Evolutionary conservation across 2,329 filamentous ascomycete genomes (phyloP).

Genomic region (Penicillium sp.): DNA sequence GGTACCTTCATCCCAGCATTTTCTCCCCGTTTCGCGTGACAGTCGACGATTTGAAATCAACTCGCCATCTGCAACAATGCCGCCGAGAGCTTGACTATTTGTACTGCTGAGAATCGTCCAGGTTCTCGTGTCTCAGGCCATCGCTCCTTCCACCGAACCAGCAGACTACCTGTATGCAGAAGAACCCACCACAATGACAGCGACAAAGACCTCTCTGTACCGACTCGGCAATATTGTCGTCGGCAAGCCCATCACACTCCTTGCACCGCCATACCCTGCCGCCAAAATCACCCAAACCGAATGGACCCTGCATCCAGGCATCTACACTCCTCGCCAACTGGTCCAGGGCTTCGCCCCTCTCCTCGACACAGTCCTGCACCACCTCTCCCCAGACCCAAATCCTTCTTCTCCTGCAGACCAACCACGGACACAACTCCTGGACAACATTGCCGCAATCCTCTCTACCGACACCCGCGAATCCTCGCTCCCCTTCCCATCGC

Average conservation of each 20-base stretch:
- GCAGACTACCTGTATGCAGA: no score
- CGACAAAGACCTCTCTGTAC: neutral
- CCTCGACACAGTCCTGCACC: conserved; percentile 25
- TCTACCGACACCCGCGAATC: conserved; percentile 25
- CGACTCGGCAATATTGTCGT: neutral
- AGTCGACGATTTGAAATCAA: neutral
- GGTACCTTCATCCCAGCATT: neutral
- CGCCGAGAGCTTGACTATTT: neutral
- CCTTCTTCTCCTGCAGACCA: neutral
- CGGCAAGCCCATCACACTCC: neutral
- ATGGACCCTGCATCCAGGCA: conserved; percentile 23
- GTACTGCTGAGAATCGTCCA: neutral
- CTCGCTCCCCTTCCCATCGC: conserved; percentile 18
- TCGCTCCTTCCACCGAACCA: neutral
- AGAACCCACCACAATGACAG: neutral
- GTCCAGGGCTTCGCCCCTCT: conserved; percentile 28
- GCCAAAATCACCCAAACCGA: neutral
- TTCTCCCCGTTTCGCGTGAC: neutral
- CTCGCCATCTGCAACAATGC: neutral
- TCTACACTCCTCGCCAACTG: conserved; percentile 28
- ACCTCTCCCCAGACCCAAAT: conserved; percentile 18
- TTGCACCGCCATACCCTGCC: neutral
- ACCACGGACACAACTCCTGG: conserved; percentile 20
- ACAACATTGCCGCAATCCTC: conserved; percentile 27
- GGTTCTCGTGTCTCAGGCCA: neutral